Percentiles rank a stretch among this genome's conserved stretches.
Evolutionary conservation across 108 stramenopile species (phyloP).

Genomic region (Fistulifera pelliculosa): DNA sequence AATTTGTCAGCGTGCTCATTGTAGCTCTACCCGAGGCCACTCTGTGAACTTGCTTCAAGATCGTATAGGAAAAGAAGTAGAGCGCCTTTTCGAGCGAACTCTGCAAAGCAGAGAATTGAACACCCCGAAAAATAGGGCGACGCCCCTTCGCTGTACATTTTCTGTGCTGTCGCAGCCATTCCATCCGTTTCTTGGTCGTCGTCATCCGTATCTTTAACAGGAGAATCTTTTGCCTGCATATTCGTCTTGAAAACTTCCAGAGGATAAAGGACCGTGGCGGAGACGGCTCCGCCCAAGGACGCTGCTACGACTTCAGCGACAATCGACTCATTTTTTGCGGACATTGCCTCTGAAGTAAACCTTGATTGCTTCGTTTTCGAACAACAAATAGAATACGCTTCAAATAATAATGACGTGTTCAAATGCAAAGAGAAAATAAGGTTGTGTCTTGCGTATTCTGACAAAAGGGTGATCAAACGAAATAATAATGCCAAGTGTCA

Average conservation of each 20-base stretch:
- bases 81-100: conserved; percentile 80
- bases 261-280: conserved; percentile 62
- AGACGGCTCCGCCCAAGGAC: conserved; percentile 60
- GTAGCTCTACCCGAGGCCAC: conserved; percentile 1
- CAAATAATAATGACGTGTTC: no score
- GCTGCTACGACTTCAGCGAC: conserved; percentile 59
- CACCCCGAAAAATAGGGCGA: conserved; percentile 49
- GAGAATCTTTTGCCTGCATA: conserved; percentile 54
- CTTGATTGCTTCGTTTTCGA: no score
- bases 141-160: conserved; percentile 53
- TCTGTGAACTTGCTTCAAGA: conserved; percentile 46
- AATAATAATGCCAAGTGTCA: no score
- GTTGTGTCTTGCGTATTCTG: no score
- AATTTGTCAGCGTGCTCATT: conserved; percentile 13
- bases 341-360: no score
- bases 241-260: conserved; percentile 79
- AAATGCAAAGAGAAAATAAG: no score
- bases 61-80: conserved; percentile 86
- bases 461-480: no score
- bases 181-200: conserved; percentile 12
- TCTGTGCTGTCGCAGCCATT: conserved; percentile 48
- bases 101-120: conserved; percentile 59
- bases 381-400: no score
- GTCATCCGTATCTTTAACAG: conserved; percentile 8
- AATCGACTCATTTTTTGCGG: conserved; percentile 20